A percentile compares a stretch with the other conserved stretches of the same genome.
Evolutionary conservation across 192 early-diverging fungal species (phyloP).

Genomic region (Chytriomyces confervae): DNA sequence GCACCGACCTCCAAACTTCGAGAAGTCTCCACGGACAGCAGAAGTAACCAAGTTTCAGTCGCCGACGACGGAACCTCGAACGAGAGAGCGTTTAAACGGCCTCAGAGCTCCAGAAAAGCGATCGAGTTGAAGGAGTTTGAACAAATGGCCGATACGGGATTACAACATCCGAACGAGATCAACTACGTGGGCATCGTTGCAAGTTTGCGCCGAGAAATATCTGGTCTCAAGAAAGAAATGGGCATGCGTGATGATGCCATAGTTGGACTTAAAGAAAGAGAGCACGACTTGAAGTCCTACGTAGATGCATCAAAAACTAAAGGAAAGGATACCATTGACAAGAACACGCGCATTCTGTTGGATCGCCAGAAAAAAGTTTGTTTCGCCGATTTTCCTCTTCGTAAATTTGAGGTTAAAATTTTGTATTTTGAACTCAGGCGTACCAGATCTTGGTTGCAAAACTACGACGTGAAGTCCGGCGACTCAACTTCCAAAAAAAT

Average conservation of each 20-base stretch:
- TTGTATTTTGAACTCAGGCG: conserved; percentile 36
- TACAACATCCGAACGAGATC: not conserved
- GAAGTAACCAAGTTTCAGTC: not conserved
- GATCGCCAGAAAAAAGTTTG: conserved; percentile 56
- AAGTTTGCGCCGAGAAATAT: conserved; percentile 26
- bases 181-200: conserved; percentile 35
- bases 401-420: conserved; percentile 21
- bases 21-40: too few species aligned
- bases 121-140: not conserved
- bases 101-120: conserved; percentile 11
- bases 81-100: conserved; percentile 22
- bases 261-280: conserved; percentile 20
- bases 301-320: conserved; percentile 18
- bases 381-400: conserved; percentile 5
- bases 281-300: conserved; percentile 29
- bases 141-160: not conserved
- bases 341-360: conserved; percentile 46
- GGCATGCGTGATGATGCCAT: conserved; percentile 37
- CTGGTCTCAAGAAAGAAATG: conserved; percentile 26
- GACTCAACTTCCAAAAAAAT: conserved; percentile 53
- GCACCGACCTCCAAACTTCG: not conserved
- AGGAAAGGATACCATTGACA: conserved; percentile 40
- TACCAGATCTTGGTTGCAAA: conserved; percentile 58
- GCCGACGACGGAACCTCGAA: not conserved
- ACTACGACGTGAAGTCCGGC: conserved; percentile 50